Conservation (phyloP, 768 basidiomycete genomes). For the Sarcodon sp. region DNA sequence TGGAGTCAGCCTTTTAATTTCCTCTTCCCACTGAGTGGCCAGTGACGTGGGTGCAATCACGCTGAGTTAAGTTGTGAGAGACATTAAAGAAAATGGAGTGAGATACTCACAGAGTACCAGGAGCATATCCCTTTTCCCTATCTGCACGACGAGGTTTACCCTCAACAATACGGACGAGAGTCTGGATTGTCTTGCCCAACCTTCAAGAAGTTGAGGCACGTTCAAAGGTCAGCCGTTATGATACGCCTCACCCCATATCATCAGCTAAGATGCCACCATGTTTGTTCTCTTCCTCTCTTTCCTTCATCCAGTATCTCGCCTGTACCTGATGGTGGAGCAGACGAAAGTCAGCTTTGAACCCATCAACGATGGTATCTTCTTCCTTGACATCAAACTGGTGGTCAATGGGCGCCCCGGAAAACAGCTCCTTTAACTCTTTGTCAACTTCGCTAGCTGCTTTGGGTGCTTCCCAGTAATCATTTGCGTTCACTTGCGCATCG, state of each 20-base stretch:
- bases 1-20: slow-evolving; percentile 62
- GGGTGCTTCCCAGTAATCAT: slow-evolving; percentile 17
- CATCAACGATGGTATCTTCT: slow-evolving; percentile 60
- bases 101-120: slow-evolving; percentile 50
- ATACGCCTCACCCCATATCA: slow-evolving; percentile 62
- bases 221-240: neutral
- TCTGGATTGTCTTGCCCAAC: slow-evolving; percentile 87
- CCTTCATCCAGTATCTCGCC: slow-evolving; percentile 79
- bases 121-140: slow-evolving; percentile 57
- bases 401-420: slow-evolving; percentile 48
- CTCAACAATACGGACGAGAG: slow-evolving; percentile 76
- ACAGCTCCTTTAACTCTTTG: slow-evolving; percentile 64
- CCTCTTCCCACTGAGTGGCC: slow-evolving; percentile 83
- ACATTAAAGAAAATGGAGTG: neutral
- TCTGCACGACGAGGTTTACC: slow-evolving; percentile 62
- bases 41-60: slow-evolving; percentile 83
- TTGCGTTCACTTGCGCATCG: slow-evolving; percentile 18
- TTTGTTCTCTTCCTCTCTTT: slow-evolving; percentile 69
- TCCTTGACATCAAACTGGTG: slow-evolving; percentile 45
- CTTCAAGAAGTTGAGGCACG: slow-evolving; percentile 20
- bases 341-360: slow-evolving; percentile 55
- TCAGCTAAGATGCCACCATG: slow-evolving; percentile 86
- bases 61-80: slow-evolving; percentile 23
- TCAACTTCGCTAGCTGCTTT: slow-evolving; percentile 50
- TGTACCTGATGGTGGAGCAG: slow-evolving; percentile 84